A percentile compares a stretch with the other conserved stretches of the same genome.
These are phyloP conservation scores for Lipomyces kockii DNA, from an alignment of 805 yeast species.

Conservation along the genomic window DNA sequence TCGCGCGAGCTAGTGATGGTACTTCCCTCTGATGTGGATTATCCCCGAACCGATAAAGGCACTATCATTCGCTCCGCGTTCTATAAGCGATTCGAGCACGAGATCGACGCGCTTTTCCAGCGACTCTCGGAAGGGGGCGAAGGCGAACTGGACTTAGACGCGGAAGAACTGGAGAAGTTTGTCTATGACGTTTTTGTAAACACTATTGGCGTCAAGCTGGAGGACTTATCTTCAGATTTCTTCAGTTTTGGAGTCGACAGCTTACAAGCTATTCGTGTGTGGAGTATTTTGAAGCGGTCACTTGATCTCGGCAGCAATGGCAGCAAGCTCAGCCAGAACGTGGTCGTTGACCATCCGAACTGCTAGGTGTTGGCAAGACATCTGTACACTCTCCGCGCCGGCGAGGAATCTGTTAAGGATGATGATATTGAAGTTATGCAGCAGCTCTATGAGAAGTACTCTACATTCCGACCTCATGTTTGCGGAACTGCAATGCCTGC, in stretches of 20 bases:
- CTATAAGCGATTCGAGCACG: slow-evolving; percentile 25
- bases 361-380: slow-evolving; percentile 16
- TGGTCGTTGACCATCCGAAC: slow-evolving; percentile 26
- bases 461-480: slow-evolving; percentile 18
- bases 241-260: slow-evolving; percentile 26
- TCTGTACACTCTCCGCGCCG: slow-evolving; percentile 12
- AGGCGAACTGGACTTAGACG: slow-evolving; percentile 10
- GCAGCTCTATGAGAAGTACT: slow-evolving; percentile 25
- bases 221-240: slow-evolving; percentile 19
- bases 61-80: slow-evolving; percentile 32
- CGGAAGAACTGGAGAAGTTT: slow-evolving; percentile 12
- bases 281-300: slow-evolving; percentile 19
- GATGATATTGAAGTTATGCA: slow-evolving; percentile 17
- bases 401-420: slow-evolving; percentile 9
- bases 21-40: slow-evolving; percentile 22
- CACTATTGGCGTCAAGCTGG: slow-evolving; percentile 12
- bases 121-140: slow-evolving; percentile 18
- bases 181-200: slow-evolving; percentile 16
- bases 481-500: slow-evolving; percentile 7
- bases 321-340: slow-evolving; percentile 17
- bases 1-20: slow-evolving; percentile 19
- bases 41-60: slow-evolving; percentile 32
- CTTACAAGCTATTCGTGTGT: slow-evolving; percentile 25
- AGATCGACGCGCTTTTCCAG: slow-evolving; percentile 21
- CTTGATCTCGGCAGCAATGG: slow-evolving; percentile 26